Evolutionary conservation across 768 basidiomycete species (phyloP), one percentile per base, ranked within the genome.

Genomic region (Hypholoma fasciculare): DNA sequence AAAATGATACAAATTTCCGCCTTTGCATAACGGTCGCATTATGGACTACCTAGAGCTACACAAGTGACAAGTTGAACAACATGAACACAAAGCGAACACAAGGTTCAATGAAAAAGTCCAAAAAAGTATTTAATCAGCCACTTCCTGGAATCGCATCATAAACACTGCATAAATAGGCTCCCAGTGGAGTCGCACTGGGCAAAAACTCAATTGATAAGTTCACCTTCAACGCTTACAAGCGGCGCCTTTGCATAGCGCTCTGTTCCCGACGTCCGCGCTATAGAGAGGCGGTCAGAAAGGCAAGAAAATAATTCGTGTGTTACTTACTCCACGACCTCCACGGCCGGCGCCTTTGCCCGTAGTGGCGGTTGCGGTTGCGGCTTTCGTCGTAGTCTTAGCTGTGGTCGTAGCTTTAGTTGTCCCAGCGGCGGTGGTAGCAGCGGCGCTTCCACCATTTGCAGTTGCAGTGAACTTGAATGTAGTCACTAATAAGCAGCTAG

Each of bases 401-500:
- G 38, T 42, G 16, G 52, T 30, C 40, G 52, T 16, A n/a, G 52
- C 40, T 8, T 47, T 20, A 47, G 40, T 47, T 30, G 13, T 50
- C 16, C 17, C 61, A 43, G 39, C 55, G n/a, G 59, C 59, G n/a
- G 58, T 34, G 20, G 53, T 47, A 39, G 49, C 37, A 16, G 38
- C 54, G 9, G 40, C 48, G 23, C 43, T 60, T 49, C 42, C 61
- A 27, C 48, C 67, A 30, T 16, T 58, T 17, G 38, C 59, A 50
- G 59, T 62, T 23, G 26, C 57, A 16, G 60, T 55, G 30, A 37
- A 17, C 58, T 43, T 59, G 7, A 46, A n/a, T n/a, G n/a, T n/a
- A n/a, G n/a, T n/a, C 62, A 8, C 34, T 61, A 50, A 49, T 62
- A 12, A 57, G 61, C 19, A 52, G 61, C 12, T 58, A 62, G 42